Evolutionary conservation across 768 basidiomycete genomes (phyloP).

Genomic region (Mycena epipterygia): DNA sequence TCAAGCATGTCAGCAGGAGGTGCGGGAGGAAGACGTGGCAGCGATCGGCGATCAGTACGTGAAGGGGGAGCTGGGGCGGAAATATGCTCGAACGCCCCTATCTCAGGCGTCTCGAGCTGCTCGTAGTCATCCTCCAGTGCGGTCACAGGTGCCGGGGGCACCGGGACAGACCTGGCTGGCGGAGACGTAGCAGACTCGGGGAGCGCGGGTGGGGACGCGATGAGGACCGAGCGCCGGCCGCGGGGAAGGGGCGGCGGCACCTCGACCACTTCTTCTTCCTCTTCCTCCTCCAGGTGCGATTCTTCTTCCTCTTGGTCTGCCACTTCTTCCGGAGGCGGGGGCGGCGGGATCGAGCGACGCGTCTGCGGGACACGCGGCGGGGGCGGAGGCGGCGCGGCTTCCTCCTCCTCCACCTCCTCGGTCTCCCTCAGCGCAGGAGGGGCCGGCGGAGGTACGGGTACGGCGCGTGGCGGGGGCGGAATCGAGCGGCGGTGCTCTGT

Average conservation of each 20-base stretch:
- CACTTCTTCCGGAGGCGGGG: slow-evolving; percentile 27
- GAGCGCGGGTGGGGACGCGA: not conserved
- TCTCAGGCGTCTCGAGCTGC: slow-evolving; percentile 33
- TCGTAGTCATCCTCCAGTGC: slow-evolving; percentile 30
- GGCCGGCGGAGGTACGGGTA: slow-evolving; percentile 24
- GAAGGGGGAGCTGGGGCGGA: slow-evolving; percentile 24
- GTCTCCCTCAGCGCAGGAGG: slow-evolving; percentile 20
- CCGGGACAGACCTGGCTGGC: not conserved
- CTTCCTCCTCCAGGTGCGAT: slow-evolving; percentile 21
- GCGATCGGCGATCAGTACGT: slow-evolving; percentile 35
- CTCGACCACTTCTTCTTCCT: slow-evolving; percentile 36
- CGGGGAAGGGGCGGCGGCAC: slow-evolving; percentile 29
- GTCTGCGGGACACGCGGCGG: slow-evolving; percentile 17
- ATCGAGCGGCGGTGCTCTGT: slow-evolving; percentile 21
- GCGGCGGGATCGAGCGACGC: slow-evolving; percentile 29
- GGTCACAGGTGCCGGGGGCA: not conserved
- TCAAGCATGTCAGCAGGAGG: no score
- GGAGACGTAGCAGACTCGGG: not conserved
- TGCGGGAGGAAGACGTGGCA: slow-evolving; percentile 5
- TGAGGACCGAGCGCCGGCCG: slow-evolving; percentile 4
- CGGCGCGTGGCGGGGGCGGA: slow-evolving; percentile 20
- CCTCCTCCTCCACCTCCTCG: slow-evolving; percentile 33
- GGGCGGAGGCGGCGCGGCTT: slow-evolving; percentile 33
- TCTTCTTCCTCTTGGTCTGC: slow-evolving; percentile 26
- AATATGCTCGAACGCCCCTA: slow-evolving; percentile 31